phyloP scores from a whole-genome alignment of 73 alveolate genomes.

The Stentor coeruleus region DNA sequence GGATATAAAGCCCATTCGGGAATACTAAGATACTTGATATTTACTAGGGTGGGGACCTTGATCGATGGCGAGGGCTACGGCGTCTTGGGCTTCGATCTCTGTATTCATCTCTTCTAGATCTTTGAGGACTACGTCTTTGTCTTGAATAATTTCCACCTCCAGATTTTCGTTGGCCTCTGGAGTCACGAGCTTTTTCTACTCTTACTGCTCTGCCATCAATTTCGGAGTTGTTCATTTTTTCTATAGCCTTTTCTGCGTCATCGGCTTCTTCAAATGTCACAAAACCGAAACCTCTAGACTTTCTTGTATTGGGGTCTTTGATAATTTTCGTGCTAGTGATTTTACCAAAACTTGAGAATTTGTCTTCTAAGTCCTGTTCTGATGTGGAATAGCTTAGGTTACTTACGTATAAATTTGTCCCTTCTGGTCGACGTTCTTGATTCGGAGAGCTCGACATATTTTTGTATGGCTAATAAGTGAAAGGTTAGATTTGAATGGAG shows the following conservation, averaged over 20 bases:
- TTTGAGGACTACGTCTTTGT: slow-evolving; percentile 6
- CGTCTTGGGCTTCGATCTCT: background rate
- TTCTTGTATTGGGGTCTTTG: slow-evolving; percentile 16
- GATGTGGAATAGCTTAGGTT: background rate
- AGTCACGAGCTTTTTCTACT: slow-evolving; percentile 20
- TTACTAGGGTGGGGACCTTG: background rate
- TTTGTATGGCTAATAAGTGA: too few species aligned
- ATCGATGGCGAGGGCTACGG: background rate
- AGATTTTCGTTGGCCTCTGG: background rate
- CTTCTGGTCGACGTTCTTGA: background rate
- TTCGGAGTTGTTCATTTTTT: background rate
- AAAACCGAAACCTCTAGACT: slow-evolving; percentile 24
- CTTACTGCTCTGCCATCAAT: slow-evolving; percentile 8
- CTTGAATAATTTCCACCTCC: background rate
- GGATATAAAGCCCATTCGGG: slow-evolving; percentile 4
- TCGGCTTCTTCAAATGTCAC: slow-evolving; percentile 11
- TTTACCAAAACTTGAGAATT: slow-evolving; percentile 2
- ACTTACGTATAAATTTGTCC: slow-evolving; percentile 3
- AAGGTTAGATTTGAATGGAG: too few species aligned
- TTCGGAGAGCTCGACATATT: slow-evolving; percentile 13
- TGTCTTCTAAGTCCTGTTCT: background rate
- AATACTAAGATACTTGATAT: background rate
- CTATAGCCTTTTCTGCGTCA: slow-evolving; percentile 25
- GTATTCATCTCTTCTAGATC: background rate
- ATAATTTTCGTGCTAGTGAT: background rate